Conservation (phyloP, 495 filamentous ascomycete species). For the Penicillium pulvis region DNA sequence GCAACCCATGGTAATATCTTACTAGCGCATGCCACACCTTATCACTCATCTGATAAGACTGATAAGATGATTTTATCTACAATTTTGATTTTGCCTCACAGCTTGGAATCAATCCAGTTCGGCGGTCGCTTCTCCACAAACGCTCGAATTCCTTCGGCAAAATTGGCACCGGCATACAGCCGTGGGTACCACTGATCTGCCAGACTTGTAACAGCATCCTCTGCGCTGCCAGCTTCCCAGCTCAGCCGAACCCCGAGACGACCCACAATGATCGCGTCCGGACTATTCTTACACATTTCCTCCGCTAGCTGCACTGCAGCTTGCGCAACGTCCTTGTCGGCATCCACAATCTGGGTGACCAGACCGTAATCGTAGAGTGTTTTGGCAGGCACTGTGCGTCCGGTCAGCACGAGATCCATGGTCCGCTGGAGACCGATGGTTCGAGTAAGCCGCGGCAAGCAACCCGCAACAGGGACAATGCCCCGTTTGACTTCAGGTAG, state of each 20-base stretch:
- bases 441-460: constrained; percentile 70
- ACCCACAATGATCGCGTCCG: constrained; percentile 68
- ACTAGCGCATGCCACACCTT: constrained; percentile 4
- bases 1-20: not conserved
- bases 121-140: constrained; percentile 80
- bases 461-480: constrained; percentile 70
- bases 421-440: constrained; percentile 68
- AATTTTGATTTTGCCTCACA: constrained; percentile 42
- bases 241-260: constrained; percentile 65
- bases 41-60: constrained; percentile 8
- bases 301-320: constrained; percentile 23
- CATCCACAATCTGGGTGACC: constrained; percentile 41
- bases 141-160: constrained; percentile 72
- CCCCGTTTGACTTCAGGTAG: constrained; percentile 72
- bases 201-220: constrained; percentile 61
- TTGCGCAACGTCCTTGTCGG: constrained; percentile 31
- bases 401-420: constrained; percentile 69
- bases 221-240: constrained; percentile 67
- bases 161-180: constrained; percentile 70
- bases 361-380: constrained; percentile 69
- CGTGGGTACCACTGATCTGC: constrained; percentile 58
- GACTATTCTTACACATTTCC: constrained; percentile 54
- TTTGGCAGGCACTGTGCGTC: constrained; percentile 55
- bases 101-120: constrained; percentile 71
- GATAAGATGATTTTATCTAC: not conserved